Percentiles rank a stretch among this genome's conserved stretches.
phyloP scores from a whole-genome alignment of 495 filamentous ascomycete species.

The Aspergillus nidulans region DNA sequence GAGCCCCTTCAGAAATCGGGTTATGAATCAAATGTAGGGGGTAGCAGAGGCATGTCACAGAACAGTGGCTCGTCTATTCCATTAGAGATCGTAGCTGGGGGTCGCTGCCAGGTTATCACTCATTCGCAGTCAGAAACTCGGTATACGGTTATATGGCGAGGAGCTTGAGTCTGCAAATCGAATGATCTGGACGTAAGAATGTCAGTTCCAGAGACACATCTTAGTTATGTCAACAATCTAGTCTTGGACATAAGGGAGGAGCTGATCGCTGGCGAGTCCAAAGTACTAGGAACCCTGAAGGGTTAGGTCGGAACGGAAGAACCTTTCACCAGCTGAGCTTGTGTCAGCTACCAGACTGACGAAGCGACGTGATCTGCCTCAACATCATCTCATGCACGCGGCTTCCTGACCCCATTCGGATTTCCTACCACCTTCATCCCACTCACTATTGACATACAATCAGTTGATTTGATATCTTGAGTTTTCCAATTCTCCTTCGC shows the following conservation, averaged over 20 bases:
- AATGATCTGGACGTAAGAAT: too few species aligned
- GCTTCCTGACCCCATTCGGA: conserved; percentile 10
- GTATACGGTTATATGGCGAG: too few species aligned
- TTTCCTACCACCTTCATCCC: not conserved
- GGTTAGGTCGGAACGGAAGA: conserved; percentile 26
- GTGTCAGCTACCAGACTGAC: conserved; percentile 24
- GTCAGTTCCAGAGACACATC: too few species aligned
- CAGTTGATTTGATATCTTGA: not conserved
- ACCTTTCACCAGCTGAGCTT: conserved; percentile 43
- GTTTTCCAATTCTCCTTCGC: conserved; percentile 15
- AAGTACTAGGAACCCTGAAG: not conserved
- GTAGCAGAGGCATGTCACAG: too few species aligned
- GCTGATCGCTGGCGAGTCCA: not conserved
- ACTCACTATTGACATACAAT: not conserved
- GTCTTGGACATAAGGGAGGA: not conserved
- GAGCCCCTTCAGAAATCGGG: too few species aligned
- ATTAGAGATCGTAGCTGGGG: too few species aligned
- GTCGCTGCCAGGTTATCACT: too few species aligned
- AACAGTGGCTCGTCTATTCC: too few species aligned
- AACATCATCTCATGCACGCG: conserved; percentile 12
- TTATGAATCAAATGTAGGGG: too few species aligned
- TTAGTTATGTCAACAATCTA: too few species aligned
- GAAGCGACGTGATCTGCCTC: conserved; percentile 27
- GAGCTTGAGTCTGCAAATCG: too few species aligned
- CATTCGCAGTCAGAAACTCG: too few species aligned